A percentile compares a stretch with the other conserved stretches of the same genome.
phyloP scores from a whole-genome alignment of 176 grass and related monocot genomes.

The Panicum miliaceum region DNA sequence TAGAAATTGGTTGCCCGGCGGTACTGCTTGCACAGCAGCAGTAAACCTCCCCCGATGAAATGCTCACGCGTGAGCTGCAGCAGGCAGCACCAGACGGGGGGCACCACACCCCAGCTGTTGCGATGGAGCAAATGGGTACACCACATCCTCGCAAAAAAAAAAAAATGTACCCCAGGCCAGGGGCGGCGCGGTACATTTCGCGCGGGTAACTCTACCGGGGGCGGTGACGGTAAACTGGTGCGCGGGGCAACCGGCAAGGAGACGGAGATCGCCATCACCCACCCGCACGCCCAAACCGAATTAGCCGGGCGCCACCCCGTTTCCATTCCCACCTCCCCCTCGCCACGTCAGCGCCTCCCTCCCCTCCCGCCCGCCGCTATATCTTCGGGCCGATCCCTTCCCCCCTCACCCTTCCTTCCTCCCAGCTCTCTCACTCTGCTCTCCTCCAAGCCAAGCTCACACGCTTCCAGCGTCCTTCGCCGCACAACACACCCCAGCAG shows the following conservation, averaged over 20 bases:
- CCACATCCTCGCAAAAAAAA: no score
- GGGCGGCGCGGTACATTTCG: background rate
- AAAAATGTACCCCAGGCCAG: no score
- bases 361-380: conserved; percentile 32
- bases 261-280: conserved; percentile 34
- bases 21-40: background rate
- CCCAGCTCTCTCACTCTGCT: background rate
- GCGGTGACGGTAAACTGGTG: background rate
- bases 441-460: background rate
- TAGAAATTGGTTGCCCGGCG: background rate
- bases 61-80: background rate
- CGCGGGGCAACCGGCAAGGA: conserved; percentile 13
- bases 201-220: background rate
- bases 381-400: conserved; percentile 51
- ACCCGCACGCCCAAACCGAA: conserved; percentile 55
- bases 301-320: conserved; percentile 34
- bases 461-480: background rate
- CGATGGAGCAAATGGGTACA: background rate
- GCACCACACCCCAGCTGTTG: background rate
- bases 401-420: conserved; percentile 36
- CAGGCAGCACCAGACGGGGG: no score
- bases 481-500: background rate
- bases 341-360: conserved; percentile 37
- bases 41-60: background rate
- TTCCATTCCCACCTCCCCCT: background rate